A percentile compares a stretch with the other conserved stretches of the same genome.
Conservation (phyloP, 2,329 filamentous ascomycete genomes). For the Chrysosporium queenslandicum region DNA sequence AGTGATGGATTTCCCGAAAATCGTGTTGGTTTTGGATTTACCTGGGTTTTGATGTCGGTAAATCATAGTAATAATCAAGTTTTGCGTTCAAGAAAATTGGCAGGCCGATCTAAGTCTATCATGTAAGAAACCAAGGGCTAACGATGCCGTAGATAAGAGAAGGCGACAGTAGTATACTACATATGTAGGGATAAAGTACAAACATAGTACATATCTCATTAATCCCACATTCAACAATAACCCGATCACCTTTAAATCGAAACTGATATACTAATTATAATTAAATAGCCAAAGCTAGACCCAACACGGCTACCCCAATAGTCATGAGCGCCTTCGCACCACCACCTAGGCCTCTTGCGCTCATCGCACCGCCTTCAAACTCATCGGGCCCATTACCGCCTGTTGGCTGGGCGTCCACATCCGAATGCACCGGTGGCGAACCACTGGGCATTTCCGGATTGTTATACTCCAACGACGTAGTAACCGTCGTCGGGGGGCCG, state of each 20-base stretch:
- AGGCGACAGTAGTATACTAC: not conserved
- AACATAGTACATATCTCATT: not conserved
- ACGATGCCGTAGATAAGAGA: not conserved
- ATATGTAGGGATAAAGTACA: not conserved
- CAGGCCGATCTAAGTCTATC: not conserved
- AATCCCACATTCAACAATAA: too few relatives aligned
- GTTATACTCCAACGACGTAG: not conserved
- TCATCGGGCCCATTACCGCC: not conserved
- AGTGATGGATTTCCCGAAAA: not conserved
- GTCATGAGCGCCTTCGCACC: not conserved
- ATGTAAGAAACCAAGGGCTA: not conserved
- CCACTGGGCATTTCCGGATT: not conserved
- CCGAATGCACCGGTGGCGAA: not conserved
- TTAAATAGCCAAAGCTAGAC: not conserved
- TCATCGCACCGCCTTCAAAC: conserved; percentile 6
- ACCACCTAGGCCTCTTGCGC: not conserved
- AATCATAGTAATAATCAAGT: not conserved
- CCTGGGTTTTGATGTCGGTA: not conserved
- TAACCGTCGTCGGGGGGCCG: not conserved
- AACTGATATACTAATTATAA: not conserved
- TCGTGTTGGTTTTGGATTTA: not conserved
- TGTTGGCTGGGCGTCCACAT: not conserved
- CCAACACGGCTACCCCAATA: not conserved
- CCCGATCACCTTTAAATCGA: too few relatives aligned
- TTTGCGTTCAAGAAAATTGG: not conserved